Evolutionary conservation across 164 flowering plant species (phyloP), one percentile per base, ranked within the genome.

Genomic region (Tinospora cordifolia): DNA sequence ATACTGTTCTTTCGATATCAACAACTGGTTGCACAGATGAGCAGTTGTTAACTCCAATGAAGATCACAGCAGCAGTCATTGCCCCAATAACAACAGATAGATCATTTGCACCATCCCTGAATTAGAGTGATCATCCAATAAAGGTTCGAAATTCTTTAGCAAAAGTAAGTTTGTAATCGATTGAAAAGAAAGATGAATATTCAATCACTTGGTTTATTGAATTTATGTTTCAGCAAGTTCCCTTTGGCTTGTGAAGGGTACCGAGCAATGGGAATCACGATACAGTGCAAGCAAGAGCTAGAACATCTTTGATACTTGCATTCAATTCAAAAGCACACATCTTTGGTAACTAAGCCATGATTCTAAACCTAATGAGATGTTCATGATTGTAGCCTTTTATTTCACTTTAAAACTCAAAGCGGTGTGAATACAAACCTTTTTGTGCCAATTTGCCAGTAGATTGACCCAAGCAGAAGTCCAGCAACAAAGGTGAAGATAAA

Each of bases 1-100:
- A 93, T 14, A 93, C 97, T 0, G 95, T 88, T 78, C 98, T 84
- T 75, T 93, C 98, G 11, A 84, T 65, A n/a, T 88, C 86, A 0
- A 93, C 92, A 41, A 93, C 65, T 6, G 97, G 98, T 70, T 90
- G 94, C 0, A 93, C 96, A 0, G 94, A 85, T 8, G 85, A 78
- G 75, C 94, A 88, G 76, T 90, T 93, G 69, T 83, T 86, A 39
- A 93, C 75, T 25, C 97, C 96, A 47, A 88, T 84, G 69, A 88
- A 88, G 41, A 91, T 54, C 17, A 91, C 93, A 17, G 97, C 75
- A 25, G 88, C 79, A 71, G 87, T 88, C 97, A 93, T 88, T 39
- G 98, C 90, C 3, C 97, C 98, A 30, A 91, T 86, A 39, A 93
- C 72, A 68, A 78, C 84, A 58, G 74, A 79, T 26, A 93, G 78